These are phyloP conservation scores for Podaxis pistillaris DNA, from an alignment of 768 basidiomycete genomes.

Conservation along the genomic window DNA sequence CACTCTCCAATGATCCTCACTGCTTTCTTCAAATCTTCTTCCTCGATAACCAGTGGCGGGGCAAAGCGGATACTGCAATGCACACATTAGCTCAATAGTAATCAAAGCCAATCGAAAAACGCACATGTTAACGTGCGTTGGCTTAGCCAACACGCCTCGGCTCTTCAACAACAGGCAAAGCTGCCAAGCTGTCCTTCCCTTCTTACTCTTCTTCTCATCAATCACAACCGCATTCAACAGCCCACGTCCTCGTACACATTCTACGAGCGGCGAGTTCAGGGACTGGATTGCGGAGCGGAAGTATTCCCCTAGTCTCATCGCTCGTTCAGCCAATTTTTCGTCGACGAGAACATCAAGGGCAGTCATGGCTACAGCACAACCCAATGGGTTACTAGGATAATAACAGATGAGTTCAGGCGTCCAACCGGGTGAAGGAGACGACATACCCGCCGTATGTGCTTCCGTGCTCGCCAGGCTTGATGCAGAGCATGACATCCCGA, in stretches of 20 bases:
- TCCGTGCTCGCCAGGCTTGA: constrained; percentile 93
- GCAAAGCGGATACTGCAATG: constrained; percentile 85
- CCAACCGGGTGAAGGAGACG: constrained; percentile 2
- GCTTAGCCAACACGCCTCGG: constrained; percentile 91
- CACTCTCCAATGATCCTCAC: constrained; percentile 75
- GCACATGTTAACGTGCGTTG: constrained; percentile 92
- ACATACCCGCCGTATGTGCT: constrained; percentile 92
- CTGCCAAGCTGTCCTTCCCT: constrained; percentile 91
- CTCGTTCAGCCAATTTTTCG: constrained; percentile 82
- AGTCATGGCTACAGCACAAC: constrained; percentile 93
- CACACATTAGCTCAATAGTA: neutral
- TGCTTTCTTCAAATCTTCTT: constrained; percentile 76
- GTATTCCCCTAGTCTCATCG: constrained; percentile 70
- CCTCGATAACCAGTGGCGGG: constrained; percentile 92
- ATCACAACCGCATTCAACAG: constrained; percentile 93
- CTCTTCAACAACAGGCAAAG: constrained; percentile 91
- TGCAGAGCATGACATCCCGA: constrained; percentile 91
- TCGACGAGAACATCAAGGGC: constrained; percentile 89
- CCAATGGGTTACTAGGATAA: constrained; percentile 77
- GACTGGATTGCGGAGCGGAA: constrained; percentile 69
- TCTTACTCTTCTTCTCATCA: constrained; percentile 74
- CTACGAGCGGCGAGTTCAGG: constrained; percentile 69
- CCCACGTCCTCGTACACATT: constrained; percentile 81
- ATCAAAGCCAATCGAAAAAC: constrained; percentile 28
- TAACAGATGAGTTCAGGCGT: no score